Base-by-base conservation (phyloP, 2,329 filamentous ascomycete species). In the Alternaria novae-zelandiae region DNA sequence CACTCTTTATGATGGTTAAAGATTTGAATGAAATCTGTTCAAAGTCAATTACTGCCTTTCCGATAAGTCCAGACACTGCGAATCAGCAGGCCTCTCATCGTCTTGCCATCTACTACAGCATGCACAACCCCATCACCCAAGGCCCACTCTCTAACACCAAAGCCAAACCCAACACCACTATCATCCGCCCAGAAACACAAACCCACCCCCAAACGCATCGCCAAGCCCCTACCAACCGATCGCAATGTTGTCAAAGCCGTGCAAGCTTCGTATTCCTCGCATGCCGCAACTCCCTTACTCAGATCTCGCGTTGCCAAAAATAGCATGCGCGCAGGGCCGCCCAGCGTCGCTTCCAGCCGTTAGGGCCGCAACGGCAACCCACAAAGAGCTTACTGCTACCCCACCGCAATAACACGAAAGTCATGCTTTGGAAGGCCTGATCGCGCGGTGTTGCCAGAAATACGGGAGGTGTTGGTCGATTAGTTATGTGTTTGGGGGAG, bases 331-430 rank as follows among this genome's bases (percentile, higher is more conserved):
- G 28, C 23, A 47, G 51, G 44, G 25, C 15, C 30, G 30, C 13
- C 30, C 36, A 50, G 15, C 13, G 17, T 62, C 47, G 46, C 54
- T 53, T 53, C 46, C 54, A 46, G 54, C 54, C 46, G 59, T 49
- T 57, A 62, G 47, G 46, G 59, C 20, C 36, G n/a, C 46, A 45
- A 23, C 17, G 54, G 26, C 20, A 57, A 26, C 47, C n/a, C 28
- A 10, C 12, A 45, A 56, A 70, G 58, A 36, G 43, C 53, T 54
- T 41, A 55, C 58, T 20, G 32, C 36, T n/a, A 44, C 44, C 30
- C 58, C 45, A 61, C 53, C 49, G 17, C 30, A 61, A 61, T 61
- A 25, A 61, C 53, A 15, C 10, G 25, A 26, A 47, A 26, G 30
- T 23, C 45, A 49, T 43, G 58, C 45, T 11, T 49, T 49, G 32